phyloP scores from a whole-genome alignment of 306 rosid genomes.

The Gynostemma pentaphyllum region DNA sequence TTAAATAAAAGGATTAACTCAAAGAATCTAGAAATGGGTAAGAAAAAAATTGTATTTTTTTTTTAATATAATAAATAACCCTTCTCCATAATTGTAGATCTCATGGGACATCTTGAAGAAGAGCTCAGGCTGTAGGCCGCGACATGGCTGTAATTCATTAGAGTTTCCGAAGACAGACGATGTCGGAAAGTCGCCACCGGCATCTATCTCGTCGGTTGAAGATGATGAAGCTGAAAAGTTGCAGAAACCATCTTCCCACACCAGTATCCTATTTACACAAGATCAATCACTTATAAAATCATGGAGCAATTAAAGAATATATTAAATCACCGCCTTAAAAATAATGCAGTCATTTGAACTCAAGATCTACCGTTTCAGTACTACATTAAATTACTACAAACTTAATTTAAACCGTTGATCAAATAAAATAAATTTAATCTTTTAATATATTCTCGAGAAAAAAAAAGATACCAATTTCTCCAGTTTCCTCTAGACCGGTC shows the following conservation, averaged over 20 bases:
- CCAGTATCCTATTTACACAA: constrained; percentile 85
- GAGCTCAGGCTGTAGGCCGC: constrained; percentile 85
- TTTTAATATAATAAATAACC: constrained; percentile 24
- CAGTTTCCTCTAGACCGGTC: constrained; percentile 98
- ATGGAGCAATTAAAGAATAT: no score
- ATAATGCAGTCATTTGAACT: no score
- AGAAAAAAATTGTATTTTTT: not conserved
- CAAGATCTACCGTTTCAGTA: no score
- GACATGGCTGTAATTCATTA: constrained; percentile 51
- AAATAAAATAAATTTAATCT: not conserved
- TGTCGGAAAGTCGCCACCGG: constrained; percentile 33
- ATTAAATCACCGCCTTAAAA: no score
- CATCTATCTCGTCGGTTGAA: constrained; percentile 49
- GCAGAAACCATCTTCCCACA: constrained; percentile 99
- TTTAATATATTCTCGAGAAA: not conserved
- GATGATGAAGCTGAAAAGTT: constrained; percentile 64
- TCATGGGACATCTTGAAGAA: constrained; percentile 99
- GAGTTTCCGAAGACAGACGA: constrained; percentile 52
- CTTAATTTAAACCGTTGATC: no score
- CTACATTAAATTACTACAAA: not conserved
- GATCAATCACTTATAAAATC: no score
- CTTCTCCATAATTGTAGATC: constrained; percentile 99
- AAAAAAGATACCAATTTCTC: constrained; percentile 63
- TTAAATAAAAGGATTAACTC: not conserved
- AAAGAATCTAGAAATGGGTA: not conserved